phyloP scores from a whole-genome alignment of 805 yeast genomes.

The Yamadazyma takamatsuzukensis region DNA sequence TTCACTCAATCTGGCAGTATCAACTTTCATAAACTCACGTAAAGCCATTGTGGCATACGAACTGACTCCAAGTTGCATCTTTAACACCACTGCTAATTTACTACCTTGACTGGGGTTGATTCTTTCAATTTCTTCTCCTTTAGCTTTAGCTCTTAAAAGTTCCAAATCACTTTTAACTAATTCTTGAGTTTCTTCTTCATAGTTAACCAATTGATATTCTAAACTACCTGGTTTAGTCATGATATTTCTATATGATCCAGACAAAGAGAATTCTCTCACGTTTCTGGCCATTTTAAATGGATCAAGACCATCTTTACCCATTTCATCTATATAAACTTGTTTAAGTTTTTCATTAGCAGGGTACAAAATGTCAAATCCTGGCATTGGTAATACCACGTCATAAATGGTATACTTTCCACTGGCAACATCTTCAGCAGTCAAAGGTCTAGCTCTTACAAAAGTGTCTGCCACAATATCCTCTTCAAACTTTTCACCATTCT shows the following conservation, averaged over 20 bases:
- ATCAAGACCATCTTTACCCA: conserved; percentile 79
- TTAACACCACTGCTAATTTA: conserved; percentile 68
- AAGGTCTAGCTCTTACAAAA: conserved; percentile 64
- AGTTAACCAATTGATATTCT: conserved; percentile 59
- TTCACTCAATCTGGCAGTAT: conserved; percentile 47
- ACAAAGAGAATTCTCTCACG: conserved; percentile 82
- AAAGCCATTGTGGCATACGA: conserved; percentile 98
- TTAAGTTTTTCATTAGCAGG: conserved; percentile 65
- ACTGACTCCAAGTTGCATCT: conserved; percentile 75
- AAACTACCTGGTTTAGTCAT: conserved; percentile 63
- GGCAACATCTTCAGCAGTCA: conserved; percentile 71
- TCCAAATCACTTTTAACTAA: conserved; percentile 75
- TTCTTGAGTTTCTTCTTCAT: conserved; percentile 58
- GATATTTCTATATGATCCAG: conserved; percentile 83
- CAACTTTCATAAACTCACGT: conserved; percentile 82
- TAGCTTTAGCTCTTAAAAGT: conserved; percentile 30
- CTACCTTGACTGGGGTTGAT: conserved; percentile 24
- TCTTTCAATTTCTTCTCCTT: conserved; percentile 24
- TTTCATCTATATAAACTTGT: conserved; percentile 61
- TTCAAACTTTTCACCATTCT: conserved; percentile 41
- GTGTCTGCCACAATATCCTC: conserved; percentile 66
- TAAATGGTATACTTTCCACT: conserved; percentile 58
- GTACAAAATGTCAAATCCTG: conserved; percentile 89
- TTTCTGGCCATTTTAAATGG: conserved; percentile 82
- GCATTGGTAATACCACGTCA: conserved; percentile 93